Conservation (phyloP, 306 rosid genomes). For the Abrus precatorius region DNA sequence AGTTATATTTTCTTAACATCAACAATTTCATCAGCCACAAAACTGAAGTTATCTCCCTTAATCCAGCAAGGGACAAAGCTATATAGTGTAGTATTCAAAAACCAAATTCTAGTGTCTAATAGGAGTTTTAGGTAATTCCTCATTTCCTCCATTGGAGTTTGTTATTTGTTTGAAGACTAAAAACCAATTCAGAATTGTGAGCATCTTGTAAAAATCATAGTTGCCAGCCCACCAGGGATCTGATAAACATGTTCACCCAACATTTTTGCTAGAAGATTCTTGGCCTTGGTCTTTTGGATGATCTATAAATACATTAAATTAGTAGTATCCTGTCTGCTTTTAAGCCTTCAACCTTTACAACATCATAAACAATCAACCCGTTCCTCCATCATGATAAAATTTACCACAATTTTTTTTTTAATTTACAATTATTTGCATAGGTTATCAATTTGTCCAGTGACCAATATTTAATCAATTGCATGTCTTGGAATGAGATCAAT, state of each 20-base stretch:
- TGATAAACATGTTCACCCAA: background rate
- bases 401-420: background rate
- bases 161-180: conserved; percentile 21
- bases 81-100: background rate
- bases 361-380: background rate
- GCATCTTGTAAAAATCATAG: conserved; percentile 14
- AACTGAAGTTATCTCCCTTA: conserved; percentile 26
- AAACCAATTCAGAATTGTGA: background rate
- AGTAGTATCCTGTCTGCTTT: conserved; percentile 19
- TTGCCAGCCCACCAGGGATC: background rate
- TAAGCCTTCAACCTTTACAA: conserved; percentile 10
- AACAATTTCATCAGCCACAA: conserved; percentile 26
- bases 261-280: background rate
- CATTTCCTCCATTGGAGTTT: background rate
- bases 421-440: conserved; percentile 8
- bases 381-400: conserved; percentile 29
- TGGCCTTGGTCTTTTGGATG: conserved; percentile 26
- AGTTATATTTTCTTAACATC: conserved; percentile 21
- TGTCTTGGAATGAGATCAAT: background rate
- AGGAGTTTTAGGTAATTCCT: background rate
- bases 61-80: conserved; percentile 19
- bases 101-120: background rate
- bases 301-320: conserved; percentile 12
- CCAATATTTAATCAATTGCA: conserved; percentile 30
- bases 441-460: conserved; percentile 31